phyloP scores from a whole-genome alignment of 768 basidiomycete species.

The Multifurca ochricompacta region DNA sequence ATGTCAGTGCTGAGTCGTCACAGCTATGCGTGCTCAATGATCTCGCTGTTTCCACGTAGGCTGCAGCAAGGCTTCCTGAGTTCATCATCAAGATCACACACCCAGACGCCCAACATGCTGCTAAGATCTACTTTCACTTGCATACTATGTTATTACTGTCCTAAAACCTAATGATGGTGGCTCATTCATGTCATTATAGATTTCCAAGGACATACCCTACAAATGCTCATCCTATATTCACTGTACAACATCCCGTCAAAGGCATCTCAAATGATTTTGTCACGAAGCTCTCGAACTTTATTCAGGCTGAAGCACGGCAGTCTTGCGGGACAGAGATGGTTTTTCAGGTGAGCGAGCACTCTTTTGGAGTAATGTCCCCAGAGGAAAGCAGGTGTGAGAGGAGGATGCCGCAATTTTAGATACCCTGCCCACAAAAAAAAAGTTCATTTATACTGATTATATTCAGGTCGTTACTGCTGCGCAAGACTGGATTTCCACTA shows the following conservation, averaged over 20 bases:
- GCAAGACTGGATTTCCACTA: constrained; percentile 62
- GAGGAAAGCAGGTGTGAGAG: neutral
- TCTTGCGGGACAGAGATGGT: constrained; percentile 68
- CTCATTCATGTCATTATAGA: constrained; percentile 30
- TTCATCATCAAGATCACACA: constrained; percentile 69
- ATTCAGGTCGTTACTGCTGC: constrained; percentile 54
- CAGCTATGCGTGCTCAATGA: constrained; percentile 5
- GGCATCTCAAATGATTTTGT: constrained; percentile 55
- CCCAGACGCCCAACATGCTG: constrained; percentile 47
- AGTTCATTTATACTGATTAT: neutral
- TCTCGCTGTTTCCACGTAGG: constrained; percentile 32
- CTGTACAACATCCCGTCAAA: constrained; percentile 54
- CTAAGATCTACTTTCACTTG: constrained; percentile 57
- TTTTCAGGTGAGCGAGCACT: constrained; percentile 51
- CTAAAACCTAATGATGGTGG: neutral
- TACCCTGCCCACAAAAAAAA: neutral
- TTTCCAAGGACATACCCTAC: constrained; percentile 80
- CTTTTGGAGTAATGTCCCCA: neutral
- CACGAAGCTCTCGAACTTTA: constrained; percentile 45
- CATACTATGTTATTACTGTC: constrained; percentile 54
- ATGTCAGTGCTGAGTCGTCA: neutral
- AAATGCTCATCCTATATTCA: constrained; percentile 59
- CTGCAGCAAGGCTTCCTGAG: constrained; percentile 61
- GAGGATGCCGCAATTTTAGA: neutral
- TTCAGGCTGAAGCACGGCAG: constrained; percentile 60